A percentile compares a stretch with the other conserved stretches of the same genome.
Evolutionary conservation across 805 yeast species (phyloP).

Genomic region (Lachancea thermotolerans): DNA sequence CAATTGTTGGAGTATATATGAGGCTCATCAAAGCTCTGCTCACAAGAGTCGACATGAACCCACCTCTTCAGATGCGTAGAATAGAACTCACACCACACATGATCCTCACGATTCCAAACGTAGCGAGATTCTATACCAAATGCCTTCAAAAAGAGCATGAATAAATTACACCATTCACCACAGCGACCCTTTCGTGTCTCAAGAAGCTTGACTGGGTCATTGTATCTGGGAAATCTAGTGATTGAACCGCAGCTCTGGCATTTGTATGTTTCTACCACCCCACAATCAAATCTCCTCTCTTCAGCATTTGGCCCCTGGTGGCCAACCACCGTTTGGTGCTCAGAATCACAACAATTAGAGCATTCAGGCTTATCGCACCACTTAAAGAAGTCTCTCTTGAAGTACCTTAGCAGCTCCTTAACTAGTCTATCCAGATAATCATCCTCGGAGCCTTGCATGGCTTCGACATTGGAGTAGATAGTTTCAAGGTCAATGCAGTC

Average conservation of each 20-base stretch:
- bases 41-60: slow-evolving; percentile 89
- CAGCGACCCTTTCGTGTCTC: slow-evolving; percentile 71
- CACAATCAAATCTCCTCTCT: slow-evolving; percentile 45
- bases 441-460: slow-evolving; percentile 22
- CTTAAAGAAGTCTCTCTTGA: slow-evolving; percentile 67
- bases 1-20: slow-evolving; percentile 71
- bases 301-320: slow-evolving; percentile 37
- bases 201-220: slow-evolving; percentile 56
- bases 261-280: slow-evolving; percentile 54
- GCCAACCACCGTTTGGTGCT: slow-evolving; percentile 35
- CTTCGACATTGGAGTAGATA: slow-evolving; percentile 43
- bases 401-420: slow-evolving; percentile 55
- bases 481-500: slow-evolving; percentile 54
- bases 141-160: slow-evolving; percentile 61
- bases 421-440: slow-evolving; percentile 53
- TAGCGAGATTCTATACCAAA: slow-evolving; percentile 62
- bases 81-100: slow-evolving; percentile 92
- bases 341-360: slow-evolving; percentile 39
- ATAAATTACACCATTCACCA: slow-evolving; percentile 93
- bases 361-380: slow-evolving; percentile 80
- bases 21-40: slow-evolving; percentile 79
- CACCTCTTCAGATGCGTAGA: slow-evolving; percentile 56
- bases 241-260: slow-evolving; percentile 45
- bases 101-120: slow-evolving; percentile 87
- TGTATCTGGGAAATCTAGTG: slow-evolving; percentile 70